These are phyloP conservation scores for Fusarium sp. DNA, from an alignment of 2,329 filamentous ascomycete genomes.

Conservation along the genomic window DNA sequence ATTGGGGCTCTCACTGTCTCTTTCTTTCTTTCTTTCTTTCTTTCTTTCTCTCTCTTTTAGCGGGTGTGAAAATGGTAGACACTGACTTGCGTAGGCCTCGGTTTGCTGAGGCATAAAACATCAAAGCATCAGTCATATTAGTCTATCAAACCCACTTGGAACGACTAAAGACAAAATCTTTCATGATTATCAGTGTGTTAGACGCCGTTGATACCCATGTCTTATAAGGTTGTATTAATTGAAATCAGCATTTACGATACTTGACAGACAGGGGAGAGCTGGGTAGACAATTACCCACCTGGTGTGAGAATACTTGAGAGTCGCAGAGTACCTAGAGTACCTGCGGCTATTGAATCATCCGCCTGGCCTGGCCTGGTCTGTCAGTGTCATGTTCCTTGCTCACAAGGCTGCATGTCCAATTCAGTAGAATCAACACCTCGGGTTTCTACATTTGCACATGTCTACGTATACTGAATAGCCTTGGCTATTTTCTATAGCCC, in stretches of 20 bases:
- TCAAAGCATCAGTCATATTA: constrained; percentile 32
- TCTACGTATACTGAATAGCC: constrained; percentile 9
- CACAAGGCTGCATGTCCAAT: constrained; percentile 1
- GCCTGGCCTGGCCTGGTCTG: background rate
- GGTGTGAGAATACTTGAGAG: constrained; percentile 14
- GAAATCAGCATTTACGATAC: constrained; percentile 6
- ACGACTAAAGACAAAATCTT: constrained; percentile 1
- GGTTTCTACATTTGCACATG: constrained; percentile 32
- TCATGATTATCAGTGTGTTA: constrained; percentile 37
- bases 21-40: background rate
- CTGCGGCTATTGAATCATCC: constrained; percentile 24
- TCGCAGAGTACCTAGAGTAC: background rate
- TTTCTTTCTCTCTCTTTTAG: constrained; percentile 1
- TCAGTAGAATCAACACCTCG: constrained; percentile 6
- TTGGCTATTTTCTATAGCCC: constrained; percentile 1
- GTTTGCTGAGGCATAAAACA: constrained; percentile 37
- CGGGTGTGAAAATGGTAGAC: constrained; percentile 6
- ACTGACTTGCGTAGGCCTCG: background rate
- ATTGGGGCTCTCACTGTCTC: constrained; percentile 3
- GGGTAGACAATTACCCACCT: constrained; percentile 25
- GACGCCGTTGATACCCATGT: constrained; percentile 6
- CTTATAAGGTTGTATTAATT: constrained; percentile 13
- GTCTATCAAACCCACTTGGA: constrained; percentile 30
- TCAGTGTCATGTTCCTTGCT: constrained; percentile 12
- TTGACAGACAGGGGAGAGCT: constrained; percentile 6